These are phyloP conservation scores for Phytophthora ramorum DNA, from an alignment of 352 stramenopile species.

Conservation along the genomic window DNA sequence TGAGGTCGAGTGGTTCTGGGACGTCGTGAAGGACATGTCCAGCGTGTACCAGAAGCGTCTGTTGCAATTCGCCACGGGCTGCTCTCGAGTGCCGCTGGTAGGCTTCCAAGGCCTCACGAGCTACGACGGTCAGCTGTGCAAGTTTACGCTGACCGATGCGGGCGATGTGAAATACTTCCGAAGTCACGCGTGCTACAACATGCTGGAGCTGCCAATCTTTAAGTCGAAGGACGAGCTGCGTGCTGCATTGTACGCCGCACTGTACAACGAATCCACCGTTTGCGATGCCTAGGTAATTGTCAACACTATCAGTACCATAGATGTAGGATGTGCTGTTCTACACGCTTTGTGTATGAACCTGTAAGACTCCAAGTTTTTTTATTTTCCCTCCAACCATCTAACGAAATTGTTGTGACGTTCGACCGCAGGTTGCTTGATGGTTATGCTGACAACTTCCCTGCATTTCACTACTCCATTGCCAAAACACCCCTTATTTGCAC, in stretches of 20 bases:
- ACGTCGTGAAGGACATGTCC: slow-evolving; percentile 89
- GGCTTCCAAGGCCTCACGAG: slow-evolving; percentile 73
- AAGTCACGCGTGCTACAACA: slow-evolving; percentile 76
- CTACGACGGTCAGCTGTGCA: slow-evolving; percentile 72
- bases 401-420: no score
- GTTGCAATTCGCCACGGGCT: slow-evolving; percentile 86
- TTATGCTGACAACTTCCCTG: no score
- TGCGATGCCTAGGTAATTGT: slow-evolving; percentile 8
- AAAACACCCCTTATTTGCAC: no score
- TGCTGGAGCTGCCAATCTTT: slow-evolving; percentile 95
- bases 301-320: slow-evolving; percentile 23
- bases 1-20: slow-evolving; percentile 53
- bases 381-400: not conserved
- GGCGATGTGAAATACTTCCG: slow-evolving; percentile 37
- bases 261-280: slow-evolving; percentile 46
- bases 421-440: no score
- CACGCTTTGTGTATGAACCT: not conserved
- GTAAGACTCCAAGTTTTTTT: not conserved
- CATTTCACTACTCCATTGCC: no score
- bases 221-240: slow-evolving; percentile 77
- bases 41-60: slow-evolving; percentile 63
- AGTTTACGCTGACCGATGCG: slow-evolving; percentile 60
- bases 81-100: slow-evolving; percentile 65
- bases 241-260: slow-evolving; percentile 50
- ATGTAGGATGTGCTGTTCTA: slow-evolving; percentile 2